These are phyloP conservation scores for Saccharomycopsis oosterbeekiorum DNA, from an alignment of 805 yeast species.

Conservation along the genomic window DNA sequence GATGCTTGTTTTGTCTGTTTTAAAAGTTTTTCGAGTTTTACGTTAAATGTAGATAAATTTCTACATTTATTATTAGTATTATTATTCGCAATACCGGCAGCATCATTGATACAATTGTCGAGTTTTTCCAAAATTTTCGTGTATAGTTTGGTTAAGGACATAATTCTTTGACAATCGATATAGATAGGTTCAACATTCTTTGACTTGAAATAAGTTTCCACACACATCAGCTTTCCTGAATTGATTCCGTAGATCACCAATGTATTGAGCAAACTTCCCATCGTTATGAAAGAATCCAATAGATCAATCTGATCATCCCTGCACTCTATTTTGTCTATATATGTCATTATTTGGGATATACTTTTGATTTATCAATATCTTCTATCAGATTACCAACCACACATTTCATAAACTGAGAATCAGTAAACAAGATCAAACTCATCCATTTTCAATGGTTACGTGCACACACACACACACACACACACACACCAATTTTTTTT, in stretches of 20 bases:
- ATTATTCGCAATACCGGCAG: not conserved
- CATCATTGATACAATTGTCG: not conserved
- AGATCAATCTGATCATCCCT: conserved; percentile 13
- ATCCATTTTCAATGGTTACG: too few relatives aligned
- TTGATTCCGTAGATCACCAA: conserved; percentile 15
- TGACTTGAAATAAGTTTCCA: conserved; percentile 4
- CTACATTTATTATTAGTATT: not conserved
- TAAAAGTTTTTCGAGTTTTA: conserved; percentile 6
- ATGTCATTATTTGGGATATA: not conserved
- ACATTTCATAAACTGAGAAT: too few relatives aligned
- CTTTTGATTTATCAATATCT: too few relatives aligned
- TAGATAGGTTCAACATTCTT: conserved; percentile 2
- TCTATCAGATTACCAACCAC: too few relatives aligned
- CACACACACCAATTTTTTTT: too few relatives aligned
- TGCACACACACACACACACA: too few relatives aligned
- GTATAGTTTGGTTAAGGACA: conserved; percentile 9
- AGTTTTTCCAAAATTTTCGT: conserved; percentile 2
- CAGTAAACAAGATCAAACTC: too few relatives aligned
- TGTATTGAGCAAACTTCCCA: conserved; percentile 2
- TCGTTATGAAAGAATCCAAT: conserved; percentile 6
- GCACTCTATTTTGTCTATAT: not conserved
- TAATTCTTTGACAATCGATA: conserved; percentile 7
- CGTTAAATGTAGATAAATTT: conserved; percentile 4
- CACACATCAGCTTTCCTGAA: conserved; percentile 13
- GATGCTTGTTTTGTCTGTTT: not conserved